Evolutionary conservation across 1,139 yeast species (phyloP), one percentile per base, ranked within the genome.

Genomic region (Saccharomyces hybrid): DNA sequence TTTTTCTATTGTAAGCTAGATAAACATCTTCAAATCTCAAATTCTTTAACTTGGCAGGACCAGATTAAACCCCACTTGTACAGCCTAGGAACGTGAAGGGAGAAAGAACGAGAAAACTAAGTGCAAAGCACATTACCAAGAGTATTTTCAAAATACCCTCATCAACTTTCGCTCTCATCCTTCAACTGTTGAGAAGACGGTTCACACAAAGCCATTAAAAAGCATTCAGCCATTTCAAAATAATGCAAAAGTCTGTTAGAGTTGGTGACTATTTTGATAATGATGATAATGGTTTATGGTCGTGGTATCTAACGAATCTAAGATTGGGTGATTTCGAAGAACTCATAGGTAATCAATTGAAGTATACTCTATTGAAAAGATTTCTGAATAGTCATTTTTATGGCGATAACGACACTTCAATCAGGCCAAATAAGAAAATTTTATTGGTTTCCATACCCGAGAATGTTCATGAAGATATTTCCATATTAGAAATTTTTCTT

Each of bases 291-390:
- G 71, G 70, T 16, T 54, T 68, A 34, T 69, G 71, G 70, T 63
- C 70, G 25, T 69, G 73, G 72, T 69, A 68, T 54, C 49, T 69
- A 30, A 50, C 59, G 26, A 66, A 67, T 52, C 57, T 69, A 14
- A 57, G 72, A 47, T 59, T 61, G n/a, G 73, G 72, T 7, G 63
- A 64, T 49, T 69, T 69, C 56, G 71, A 69, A 53, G 70, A 69
- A 56, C 53, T 69, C 14, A 62, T 61, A 3, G 59, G 60, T 14
- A 65, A 69, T 51, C 52, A 61, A 50, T 50, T 67, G 41, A 67
- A 67, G 47, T 59, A 53, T 26, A 59, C 66, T 0, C 56, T 68
- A 25, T 55, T 68, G 53, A 64, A 61, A 52, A 58, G 68, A 52
- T 67, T 65, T 52, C 58, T 23, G 30, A 27, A 32, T 8, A 50